Conservation (phyloP, 139 green algal species). For the Micractinium sp. region DNA sequence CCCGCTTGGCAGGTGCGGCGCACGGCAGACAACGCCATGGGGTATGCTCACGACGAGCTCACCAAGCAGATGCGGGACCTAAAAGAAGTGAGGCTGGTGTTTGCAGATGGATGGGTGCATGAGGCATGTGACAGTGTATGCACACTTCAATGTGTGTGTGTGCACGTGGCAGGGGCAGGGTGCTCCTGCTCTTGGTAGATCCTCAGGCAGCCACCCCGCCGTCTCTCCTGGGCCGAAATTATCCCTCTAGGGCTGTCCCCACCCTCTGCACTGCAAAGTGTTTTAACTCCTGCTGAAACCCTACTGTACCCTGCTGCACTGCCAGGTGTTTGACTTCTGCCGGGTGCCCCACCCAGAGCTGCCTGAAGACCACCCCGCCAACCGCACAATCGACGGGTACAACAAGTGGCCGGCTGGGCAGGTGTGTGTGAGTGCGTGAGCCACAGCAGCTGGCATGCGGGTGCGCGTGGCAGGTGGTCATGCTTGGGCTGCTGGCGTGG, state of each 20-base stretch:
- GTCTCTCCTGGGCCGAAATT: too few relatives aligned
- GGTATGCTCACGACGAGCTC: conserved; percentile 40
- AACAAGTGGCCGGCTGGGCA: conserved; percentile 30
- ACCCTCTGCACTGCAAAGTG: too few relatives aligned
- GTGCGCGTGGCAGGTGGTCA: neutral
- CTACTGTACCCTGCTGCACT: too few relatives aligned
- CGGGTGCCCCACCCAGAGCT: conserved; percentile 24
- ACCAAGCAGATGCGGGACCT: conserved; percentile 65
- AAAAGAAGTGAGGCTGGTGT: conserved; percentile 45
- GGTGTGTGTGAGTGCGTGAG: neutral
- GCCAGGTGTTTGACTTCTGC: conserved; percentile 52
- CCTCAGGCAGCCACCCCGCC: too few relatives aligned
- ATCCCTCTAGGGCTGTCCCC: too few relatives aligned
- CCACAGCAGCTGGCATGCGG: neutral
- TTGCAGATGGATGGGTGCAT: too few relatives aligned
- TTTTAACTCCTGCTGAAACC: too few relatives aligned
- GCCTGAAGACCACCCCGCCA: conserved; percentile 1
- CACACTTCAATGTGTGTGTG: neutral
- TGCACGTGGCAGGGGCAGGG: too few relatives aligned
- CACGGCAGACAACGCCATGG: conserved; percentile 8
- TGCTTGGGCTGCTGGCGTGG: neutral
- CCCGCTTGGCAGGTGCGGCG: neutral
- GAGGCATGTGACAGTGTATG: neutral
- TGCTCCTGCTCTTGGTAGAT: too few relatives aligned
- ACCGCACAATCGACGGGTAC: conserved; percentile 11